A percentile compares a stretch with the other conserved stretches of the same genome.
phyloP scores from a whole-genome alignment of 345 rosid species.

The Hibiscus tridactylites region DNA sequence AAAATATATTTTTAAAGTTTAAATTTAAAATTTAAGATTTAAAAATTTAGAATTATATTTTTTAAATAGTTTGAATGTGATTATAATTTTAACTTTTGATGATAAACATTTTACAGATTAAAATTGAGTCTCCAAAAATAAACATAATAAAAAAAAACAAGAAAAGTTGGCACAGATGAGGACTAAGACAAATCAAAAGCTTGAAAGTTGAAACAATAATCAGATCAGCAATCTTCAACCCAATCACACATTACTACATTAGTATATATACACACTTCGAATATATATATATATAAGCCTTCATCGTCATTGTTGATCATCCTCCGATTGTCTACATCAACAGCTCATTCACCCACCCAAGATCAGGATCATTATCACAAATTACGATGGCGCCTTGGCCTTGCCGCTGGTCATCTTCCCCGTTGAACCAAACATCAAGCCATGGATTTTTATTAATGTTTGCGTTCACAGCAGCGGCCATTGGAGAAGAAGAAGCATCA shows the following conservation, averaged over 20 bases:
- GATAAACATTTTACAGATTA: too few species aligned
- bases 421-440: conserved; percentile 29
- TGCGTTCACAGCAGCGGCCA: conserved; percentile 4
- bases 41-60: too few species aligned
- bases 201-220: neutral
- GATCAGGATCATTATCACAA: conserved; percentile 47
- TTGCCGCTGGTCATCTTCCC: neutral
- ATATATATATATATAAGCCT: neutral
- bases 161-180: neutral
- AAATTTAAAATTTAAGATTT: too few species aligned
- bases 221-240: neutral
- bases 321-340: conserved; percentile 36
- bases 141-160: neutral
- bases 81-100: too few species aligned
- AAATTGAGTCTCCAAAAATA: too few species aligned
- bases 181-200: neutral
- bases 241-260: neutral
- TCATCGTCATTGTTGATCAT: neutral
- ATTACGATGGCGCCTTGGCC: neutral
- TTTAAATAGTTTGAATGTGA: too few species aligned
- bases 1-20: too few species aligned
- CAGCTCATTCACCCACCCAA: conserved; percentile 93
- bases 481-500: conserved; percentile 26
- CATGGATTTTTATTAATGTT: conserved; percentile 22
- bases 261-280: neutral